phyloP scores from a whole-genome alignment of 2,329 filamentous ascomycete genomes.

The Trematosphaeria pertusa region DNA sequence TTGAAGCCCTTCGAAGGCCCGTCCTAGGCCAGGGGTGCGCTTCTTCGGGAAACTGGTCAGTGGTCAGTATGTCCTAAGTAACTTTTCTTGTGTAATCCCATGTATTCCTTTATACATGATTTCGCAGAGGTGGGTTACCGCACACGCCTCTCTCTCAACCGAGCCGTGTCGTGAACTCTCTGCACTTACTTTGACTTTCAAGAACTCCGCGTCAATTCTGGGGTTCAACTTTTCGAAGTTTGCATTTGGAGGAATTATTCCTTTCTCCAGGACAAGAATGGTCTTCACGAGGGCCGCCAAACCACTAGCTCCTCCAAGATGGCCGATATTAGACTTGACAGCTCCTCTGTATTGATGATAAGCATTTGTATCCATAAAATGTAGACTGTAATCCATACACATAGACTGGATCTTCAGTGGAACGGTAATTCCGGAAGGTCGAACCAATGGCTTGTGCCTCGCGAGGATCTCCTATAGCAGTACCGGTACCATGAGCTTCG shows the following conservation, averaged over 20 bases:
- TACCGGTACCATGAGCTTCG: slow-evolving; percentile 8
- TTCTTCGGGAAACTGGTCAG: slow-evolving; percentile 6
- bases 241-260: slow-evolving; percentile 34
- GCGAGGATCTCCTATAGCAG: not conserved
- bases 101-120: no score
- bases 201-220: slow-evolving; percentile 12
- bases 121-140: no score
- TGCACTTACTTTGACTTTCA: slow-evolving; percentile 20
- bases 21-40: slow-evolving; percentile 11
- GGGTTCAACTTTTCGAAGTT: slow-evolving; percentile 14
- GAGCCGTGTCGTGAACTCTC: no score
- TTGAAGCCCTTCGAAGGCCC: slow-evolving; percentile 8
- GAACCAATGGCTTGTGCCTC: slow-evolving; percentile 1
- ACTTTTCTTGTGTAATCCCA: no score
- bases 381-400: not conserved
- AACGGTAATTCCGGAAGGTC: no score
- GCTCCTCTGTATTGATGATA: slow-evolving; percentile 12
- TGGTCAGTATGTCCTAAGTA: no score
- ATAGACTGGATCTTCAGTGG: no score
- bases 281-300: slow-evolving; percentile 46
- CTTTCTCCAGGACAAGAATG: slow-evolving; percentile 46
- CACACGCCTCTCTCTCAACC: no score
- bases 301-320: slow-evolving; percentile 48
- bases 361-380: no score
- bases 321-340: slow-evolving; percentile 49